Conservation (phyloP, 1,284 basidiomycete species). For the Inonotus hispidus region DNA sequence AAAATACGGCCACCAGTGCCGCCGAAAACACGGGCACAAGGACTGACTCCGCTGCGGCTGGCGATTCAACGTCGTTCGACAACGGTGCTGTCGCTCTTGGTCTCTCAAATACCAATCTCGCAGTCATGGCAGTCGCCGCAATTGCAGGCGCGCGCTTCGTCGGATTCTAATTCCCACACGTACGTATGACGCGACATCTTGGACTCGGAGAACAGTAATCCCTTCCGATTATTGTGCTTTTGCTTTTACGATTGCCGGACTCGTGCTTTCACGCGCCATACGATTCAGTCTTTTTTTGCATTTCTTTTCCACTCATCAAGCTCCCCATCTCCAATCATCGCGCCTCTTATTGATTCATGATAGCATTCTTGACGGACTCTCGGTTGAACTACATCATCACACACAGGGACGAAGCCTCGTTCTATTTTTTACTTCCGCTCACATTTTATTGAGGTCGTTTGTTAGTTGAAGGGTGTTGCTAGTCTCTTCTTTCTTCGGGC, state of each 20-base stretch:
- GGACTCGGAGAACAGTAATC: background rate
- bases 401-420: background rate
- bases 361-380: conserved; percentile 6
- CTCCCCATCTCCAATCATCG: background rate
- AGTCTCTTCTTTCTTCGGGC: background rate
- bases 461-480: background rate
- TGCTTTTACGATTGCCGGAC: background rate
- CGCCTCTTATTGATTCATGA: background rate
- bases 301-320: background rate
- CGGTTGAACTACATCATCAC: background rate
- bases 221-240: background rate
- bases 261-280: background rate
- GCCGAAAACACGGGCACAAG: conserved; percentile 21
- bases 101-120: conserved; percentile 27
- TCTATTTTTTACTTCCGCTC: background rate
- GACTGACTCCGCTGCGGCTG: conserved; percentile 24
- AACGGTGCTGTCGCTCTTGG: conserved; percentile 29
- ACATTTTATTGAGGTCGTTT: background rate
- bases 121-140: conserved; percentile 26
- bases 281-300: background rate
- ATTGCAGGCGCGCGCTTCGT: conserved; percentile 13
- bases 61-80: conserved; percentile 21
- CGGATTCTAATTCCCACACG: conserved; percentile 7
- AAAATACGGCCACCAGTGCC: conserved; percentile 5
- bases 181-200: background rate